phyloP scores from a whole-genome alignment of 169 alveolate genomes.

The Plasmodium ovale region DNA sequence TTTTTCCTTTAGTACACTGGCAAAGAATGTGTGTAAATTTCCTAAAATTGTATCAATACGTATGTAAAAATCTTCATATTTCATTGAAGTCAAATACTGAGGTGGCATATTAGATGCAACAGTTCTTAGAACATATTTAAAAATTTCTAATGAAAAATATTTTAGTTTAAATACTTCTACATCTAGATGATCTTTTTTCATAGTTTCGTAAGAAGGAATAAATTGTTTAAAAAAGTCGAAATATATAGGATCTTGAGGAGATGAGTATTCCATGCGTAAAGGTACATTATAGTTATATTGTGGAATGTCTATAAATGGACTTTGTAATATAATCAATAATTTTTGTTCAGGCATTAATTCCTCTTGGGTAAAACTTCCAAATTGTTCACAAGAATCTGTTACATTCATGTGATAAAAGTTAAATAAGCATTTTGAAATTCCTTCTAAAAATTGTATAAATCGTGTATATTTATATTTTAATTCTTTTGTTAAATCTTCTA shows the following conservation, averaged over 20 bases:
- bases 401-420: constrained; percentile 30
- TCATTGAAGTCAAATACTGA: constrained; percentile 1
- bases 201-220: neutral
- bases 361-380: constrained; percentile 22
- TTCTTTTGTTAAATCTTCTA: neutral
- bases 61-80: neutral
- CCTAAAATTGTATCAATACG: constrained; percentile 2
- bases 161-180: constrained; percentile 19
- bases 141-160: constrained; percentile 29
- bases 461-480: constrained; percentile 4
- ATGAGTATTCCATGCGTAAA: neutral
- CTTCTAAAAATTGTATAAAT: neutral
- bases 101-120: constrained; percentile 30
- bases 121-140: constrained; percentile 17
- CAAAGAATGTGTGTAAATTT: constrained; percentile 4
- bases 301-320: constrained; percentile 13
- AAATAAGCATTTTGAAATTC: constrained; percentile 21
- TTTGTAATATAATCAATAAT: constrained; percentile 16
- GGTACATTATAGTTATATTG: neutral
- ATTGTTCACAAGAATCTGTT: neutral
- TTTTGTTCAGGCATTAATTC: constrained; percentile 10
- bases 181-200: neutral
- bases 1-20: neutral
- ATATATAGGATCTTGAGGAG: constrained; percentile 1
- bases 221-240: constrained; percentile 25